Conservation (phyloP, 192 early-diverging fungal species). For the Helicostylum pulchrum region DNA sequence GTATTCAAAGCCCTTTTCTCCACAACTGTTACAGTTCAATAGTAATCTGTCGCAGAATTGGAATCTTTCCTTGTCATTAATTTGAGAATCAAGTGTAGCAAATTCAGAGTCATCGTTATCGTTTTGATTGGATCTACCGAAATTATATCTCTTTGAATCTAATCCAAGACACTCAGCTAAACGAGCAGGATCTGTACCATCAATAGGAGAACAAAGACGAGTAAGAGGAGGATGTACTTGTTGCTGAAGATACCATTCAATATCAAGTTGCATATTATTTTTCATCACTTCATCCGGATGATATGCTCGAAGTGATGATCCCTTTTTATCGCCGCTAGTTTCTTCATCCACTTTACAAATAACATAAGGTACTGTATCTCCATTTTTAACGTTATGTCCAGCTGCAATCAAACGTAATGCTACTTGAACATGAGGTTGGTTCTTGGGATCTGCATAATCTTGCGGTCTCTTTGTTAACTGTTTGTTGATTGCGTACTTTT, state of each 20-base stretch:
- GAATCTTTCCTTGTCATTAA: constrained; percentile 72
- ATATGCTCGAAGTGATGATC: background rate
- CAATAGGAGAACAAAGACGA: constrained; percentile 80
- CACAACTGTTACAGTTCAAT: constrained; percentile 62
- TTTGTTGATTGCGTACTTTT: constrained; percentile 91
- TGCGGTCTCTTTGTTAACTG: constrained; percentile 89
- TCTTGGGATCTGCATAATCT: constrained; percentile 82
- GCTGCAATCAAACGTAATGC: constrained; percentile 75
- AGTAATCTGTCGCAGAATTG: constrained; percentile 65
- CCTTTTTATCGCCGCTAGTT: constrained; percentile 26
- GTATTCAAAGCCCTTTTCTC: constrained; percentile 39
- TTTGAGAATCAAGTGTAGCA: constrained; percentile 73
- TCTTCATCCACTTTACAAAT: constrained; percentile 59
- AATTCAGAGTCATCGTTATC: constrained; percentile 48
- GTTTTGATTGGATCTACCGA: constrained; percentile 3
- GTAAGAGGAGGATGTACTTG: constrained; percentile 88
- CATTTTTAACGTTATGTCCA: constrained; percentile 64
- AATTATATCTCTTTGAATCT: constrained; percentile 63
- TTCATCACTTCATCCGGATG: constrained; percentile 82
- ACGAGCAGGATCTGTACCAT: constrained; percentile 73
- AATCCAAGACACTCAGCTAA: constrained; percentile 85
- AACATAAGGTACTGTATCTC: constrained; percentile 94
- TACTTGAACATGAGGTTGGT: constrained; percentile 94
- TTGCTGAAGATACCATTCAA: constrained; percentile 90
- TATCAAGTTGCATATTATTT: constrained; percentile 56